Evolutionary conservation across 345 rosid genomes (phyloP), one percentile per base, ranked within the genome.

Genomic region (Erodium maritimum): DNA sequence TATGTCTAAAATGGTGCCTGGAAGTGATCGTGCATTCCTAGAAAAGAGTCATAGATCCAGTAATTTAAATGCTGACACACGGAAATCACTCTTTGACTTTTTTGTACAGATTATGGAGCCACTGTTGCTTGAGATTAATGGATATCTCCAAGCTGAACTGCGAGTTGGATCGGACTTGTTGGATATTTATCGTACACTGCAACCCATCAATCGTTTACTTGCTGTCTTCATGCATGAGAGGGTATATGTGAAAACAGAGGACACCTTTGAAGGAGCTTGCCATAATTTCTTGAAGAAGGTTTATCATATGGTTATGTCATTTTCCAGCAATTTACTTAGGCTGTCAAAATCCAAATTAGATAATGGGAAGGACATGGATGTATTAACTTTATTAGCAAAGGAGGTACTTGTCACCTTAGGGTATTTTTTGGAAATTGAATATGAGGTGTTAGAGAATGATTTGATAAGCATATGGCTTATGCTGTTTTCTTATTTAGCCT

Each of bases 51-150:
- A 65, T 62, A 29, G 62, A 71, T 71, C 71, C 52, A 77, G 68
- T 67, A 74, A 74, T 71, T 71, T 85, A 67, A 76, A 64, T 59
- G 68, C 72, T 45, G 94, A 93, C 69, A 73, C 79, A 56, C 78
- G 82, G 61, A 85, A 79, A 66, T 78, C 88, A 19, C 77, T 89
- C 59, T 80, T 83, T 77, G 79, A 79, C 69, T 82, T 87, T 77
- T 85, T 85, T 79, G 81, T 82, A 67, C 88, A 80, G 74, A 81
- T 87, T 66, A 78, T 84, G 82, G 91, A 89, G 70, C 99, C 97
- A 45, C 68, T 83, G 64, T 60, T 87, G 68, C 60, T 62, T 23
- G 65, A 85, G 85, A 77, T 87, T 68, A 73, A 77, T 67, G 73
- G 70, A 50, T 71, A 71, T 69, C 59, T 65, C 61, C 67, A 79